Conservation (phyloP, 345 rosid genomes). For the Citrus inodora region DNA sequence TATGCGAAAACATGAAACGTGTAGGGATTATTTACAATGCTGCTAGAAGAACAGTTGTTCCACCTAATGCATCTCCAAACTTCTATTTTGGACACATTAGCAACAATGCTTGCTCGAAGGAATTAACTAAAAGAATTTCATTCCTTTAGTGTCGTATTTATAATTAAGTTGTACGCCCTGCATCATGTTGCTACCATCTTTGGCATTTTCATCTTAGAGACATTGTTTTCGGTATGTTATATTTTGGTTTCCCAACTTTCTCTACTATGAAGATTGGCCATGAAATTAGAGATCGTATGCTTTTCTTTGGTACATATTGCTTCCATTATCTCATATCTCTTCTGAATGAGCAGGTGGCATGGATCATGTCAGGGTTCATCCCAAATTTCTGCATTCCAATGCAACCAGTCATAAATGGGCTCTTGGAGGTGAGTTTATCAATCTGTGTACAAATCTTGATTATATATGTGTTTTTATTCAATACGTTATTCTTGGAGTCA, state of each 20-base stretch:
- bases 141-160: neutral
- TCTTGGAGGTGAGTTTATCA: constrained; percentile 68
- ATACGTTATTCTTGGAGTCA: neutral
- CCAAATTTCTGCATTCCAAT: constrained; percentile 91
- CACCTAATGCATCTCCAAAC: neutral
- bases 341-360: constrained; percentile 52
- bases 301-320: neutral
- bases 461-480: neutral
- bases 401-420: constrained; percentile 99
- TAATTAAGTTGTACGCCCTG: neutral
- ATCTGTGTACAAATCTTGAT: neutral
- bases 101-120: neutral
- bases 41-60: neutral
- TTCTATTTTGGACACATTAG: neutral
- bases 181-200: neutral
- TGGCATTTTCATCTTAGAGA: neutral
- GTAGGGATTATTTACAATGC: neutral
- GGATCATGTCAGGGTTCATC: constrained; percentile 96
- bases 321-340: neutral
- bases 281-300: neutral
- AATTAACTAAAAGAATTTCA: neutral
- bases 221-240: neutral
- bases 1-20: neutral
- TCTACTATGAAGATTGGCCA: neutral
- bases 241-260: neutral